Evolutionary conservation across 31 red algal species (phyloP).

Genomic region (Odonthalia washingtoniensis): DNA sequence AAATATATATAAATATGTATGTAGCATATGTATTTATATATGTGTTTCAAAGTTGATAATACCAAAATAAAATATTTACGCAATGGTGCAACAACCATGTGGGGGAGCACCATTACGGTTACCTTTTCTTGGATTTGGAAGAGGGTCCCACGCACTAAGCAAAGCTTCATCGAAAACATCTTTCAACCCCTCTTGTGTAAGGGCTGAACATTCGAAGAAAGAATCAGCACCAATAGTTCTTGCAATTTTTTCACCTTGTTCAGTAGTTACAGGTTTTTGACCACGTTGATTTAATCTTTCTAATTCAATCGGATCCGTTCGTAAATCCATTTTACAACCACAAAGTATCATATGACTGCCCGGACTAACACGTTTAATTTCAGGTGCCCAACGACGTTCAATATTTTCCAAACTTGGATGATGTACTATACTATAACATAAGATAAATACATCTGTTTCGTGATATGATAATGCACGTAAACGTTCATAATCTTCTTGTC

Average conservation of each 20-base stretch:
- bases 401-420: constrained; percentile 91
- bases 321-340: constrained; percentile 95
- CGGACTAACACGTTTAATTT: constrained; percentile 84
- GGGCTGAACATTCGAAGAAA: constrained; percentile 95
- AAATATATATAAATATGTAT: too few relatives aligned
- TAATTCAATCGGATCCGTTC: constrained; percentile 85
- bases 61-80: too few relatives aligned
- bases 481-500: constrained; percentile 96
- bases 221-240: constrained; percentile 79
- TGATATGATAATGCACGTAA: constrained; percentile 93
- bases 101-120: constrained; percentile 15
- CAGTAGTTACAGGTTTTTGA: constrained; percentile 76
- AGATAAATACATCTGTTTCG: constrained; percentile 91
- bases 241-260: constrained; percentile 77
- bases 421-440: constrained; percentile 95
- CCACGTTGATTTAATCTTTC: constrained; percentile 75
- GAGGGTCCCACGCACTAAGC: constrained; percentile 71
- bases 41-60: too few relatives aligned
- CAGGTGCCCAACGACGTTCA: constrained; percentile 88
- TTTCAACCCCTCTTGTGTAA: constrained; percentile 95
- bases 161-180: constrained; percentile 97
- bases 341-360: constrained; percentile 88
- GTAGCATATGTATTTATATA: too few relatives aligned
- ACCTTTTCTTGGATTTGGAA: constrained; percentile 73
- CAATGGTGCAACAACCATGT: constrained; percentile 61